Percentiles rank a stretch among this genome's conserved stretches.
Conservation (phyloP, 192 early-diverging fungal genomes). For the Coemansia sp. region DNA sequence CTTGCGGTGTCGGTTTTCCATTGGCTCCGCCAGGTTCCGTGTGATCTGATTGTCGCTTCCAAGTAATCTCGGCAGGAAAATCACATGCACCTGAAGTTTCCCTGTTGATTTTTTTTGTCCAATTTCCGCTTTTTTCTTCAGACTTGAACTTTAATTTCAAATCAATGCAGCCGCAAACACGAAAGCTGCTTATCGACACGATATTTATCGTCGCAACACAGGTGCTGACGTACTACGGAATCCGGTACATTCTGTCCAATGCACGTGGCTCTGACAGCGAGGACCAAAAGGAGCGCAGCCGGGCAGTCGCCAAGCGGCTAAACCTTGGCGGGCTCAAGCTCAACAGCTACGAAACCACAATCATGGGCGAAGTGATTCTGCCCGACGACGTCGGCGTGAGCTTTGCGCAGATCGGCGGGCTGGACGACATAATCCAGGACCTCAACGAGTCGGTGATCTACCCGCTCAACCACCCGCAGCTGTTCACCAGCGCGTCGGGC, state of each 20-base stretch:
- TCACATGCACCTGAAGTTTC: slow-evolving; percentile 1
- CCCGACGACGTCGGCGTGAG: slow-evolving; percentile 85
- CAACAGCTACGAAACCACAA: slow-evolving; percentile 91
- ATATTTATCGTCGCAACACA: slow-evolving; percentile 81
- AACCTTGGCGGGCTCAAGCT: slow-evolving; percentile 60
- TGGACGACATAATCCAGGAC: slow-evolving; percentile 88
- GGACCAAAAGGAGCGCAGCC: slow-evolving; percentile 70
- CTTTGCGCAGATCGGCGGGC: slow-evolving; percentile 90
- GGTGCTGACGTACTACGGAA: slow-evolving; percentile 81
- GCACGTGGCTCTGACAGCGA: slow-evolving; percentile 74
- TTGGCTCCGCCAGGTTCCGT: neutral
- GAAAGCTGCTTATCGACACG: slow-evolving; percentile 46
- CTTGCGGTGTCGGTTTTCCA: neutral
- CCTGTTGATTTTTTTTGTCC: neutral
- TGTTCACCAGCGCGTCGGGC: slow-evolving; percentile 83
- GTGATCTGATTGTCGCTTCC: neutral
- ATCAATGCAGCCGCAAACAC: slow-evolving; percentile 50
- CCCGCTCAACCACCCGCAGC: slow-evolving; percentile 88
- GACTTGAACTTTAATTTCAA: neutral
- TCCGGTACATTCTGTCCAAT: slow-evolving; percentile 78
- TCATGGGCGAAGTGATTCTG: slow-evolving; percentile 90
- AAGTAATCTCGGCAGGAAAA: neutral
- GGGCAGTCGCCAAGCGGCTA: slow-evolving; percentile 31
- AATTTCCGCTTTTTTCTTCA: neutral
- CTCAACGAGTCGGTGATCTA: slow-evolving; percentile 96